Conservation (phyloP, 139 green algal genomes). For the Chlorella sp. region DNA sequence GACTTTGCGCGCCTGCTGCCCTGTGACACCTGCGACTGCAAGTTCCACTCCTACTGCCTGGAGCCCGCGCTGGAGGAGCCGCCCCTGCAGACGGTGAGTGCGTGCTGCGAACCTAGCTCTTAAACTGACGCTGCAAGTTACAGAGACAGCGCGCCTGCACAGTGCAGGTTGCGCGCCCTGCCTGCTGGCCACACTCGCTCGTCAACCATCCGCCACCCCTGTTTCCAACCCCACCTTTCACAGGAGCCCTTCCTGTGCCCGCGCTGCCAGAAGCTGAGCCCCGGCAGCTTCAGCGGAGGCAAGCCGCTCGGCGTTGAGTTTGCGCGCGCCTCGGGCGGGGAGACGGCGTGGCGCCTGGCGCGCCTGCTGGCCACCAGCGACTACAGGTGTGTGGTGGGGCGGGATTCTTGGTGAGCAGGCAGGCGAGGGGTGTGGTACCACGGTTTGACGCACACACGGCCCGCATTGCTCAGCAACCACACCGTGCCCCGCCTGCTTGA, state of each 20-base stretch:
- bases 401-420: background rate
- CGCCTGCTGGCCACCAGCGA: constrained; percentile 46
- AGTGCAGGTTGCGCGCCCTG: background rate
- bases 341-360: constrained; percentile 5
- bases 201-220: background rate
- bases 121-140: background rate
- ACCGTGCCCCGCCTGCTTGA: no score
- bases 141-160: background rate
- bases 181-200: background rate
- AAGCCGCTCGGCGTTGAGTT: background rate
- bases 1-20: constrained; percentile 63
- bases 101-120: background rate
- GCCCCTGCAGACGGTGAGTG: constrained; percentile 36
- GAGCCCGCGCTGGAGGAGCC: constrained; percentile 73
- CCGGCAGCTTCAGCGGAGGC: constrained; percentile 2
- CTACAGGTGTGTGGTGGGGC: constrained; percentile 17
- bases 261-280: constrained; percentile 42
- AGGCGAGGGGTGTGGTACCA: background rate
- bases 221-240: background rate
- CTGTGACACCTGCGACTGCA: constrained; percentile 73
- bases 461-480: background rate
- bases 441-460: no score
- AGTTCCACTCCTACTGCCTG: constrained; percentile 83
- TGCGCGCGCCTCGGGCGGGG: background rate
- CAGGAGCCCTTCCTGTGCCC: constrained; percentile 72